A percentile compares a stretch with the other conserved stretches of the same genome.
These are phyloP conservation scores for Heterobasidion irregulare DNA, from an alignment of 1,284 basidiomycete genomes.

Conservation along the genomic window DNA sequence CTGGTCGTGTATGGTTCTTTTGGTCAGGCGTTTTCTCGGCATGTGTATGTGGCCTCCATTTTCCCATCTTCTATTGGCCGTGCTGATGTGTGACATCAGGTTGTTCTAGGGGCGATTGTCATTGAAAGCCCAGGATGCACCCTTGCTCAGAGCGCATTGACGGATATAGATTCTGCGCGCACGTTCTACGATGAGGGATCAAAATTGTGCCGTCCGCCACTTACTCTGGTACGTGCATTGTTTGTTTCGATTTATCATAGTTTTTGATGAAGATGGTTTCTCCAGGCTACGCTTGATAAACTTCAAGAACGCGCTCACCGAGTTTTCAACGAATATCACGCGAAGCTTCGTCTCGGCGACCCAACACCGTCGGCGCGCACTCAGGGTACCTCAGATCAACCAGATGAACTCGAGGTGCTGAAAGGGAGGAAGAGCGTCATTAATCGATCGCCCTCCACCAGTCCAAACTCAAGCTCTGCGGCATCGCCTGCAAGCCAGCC, in stretches of 20 bases:
- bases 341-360: not conserved
- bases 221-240: slow-evolving; percentile 26
- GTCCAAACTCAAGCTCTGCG: slow-evolving; percentile 4
- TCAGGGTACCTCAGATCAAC: slow-evolving; percentile 10
- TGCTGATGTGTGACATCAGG: slow-evolving; percentile 18
- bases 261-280: not conserved
- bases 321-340: slow-evolving; percentile 10
- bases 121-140: slow-evolving; percentile 36
- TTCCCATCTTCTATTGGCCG: not conserved
- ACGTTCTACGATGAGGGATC: slow-evolving; percentile 36
- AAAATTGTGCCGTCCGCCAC: slow-evolving; percentile 25
- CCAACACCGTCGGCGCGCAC: not conserved
- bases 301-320: slow-evolving; percentile 14
- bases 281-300: slow-evolving; percentile 14
- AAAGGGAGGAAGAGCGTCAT: slow-evolving; percentile 28
- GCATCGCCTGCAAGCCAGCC: not conserved
- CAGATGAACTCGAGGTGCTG: slow-evolving; percentile 27
- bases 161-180: slow-evolving; percentile 28
- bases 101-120: slow-evolving; percentile 38
- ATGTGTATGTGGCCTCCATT: slow-evolving; percentile 27
- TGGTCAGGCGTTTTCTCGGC: slow-evolving; percentile 44
- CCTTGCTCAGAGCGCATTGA: slow-evolving; percentile 29
- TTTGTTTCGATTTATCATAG: not conserved
- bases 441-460: slow-evolving; percentile 18
- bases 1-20: slow-evolving; percentile 36